Evolutionary conservation across 75 land plant species (phyloP), one percentile per base, ranked within the genome.

Genomic region (Adiantum capillusveneris): DNA sequence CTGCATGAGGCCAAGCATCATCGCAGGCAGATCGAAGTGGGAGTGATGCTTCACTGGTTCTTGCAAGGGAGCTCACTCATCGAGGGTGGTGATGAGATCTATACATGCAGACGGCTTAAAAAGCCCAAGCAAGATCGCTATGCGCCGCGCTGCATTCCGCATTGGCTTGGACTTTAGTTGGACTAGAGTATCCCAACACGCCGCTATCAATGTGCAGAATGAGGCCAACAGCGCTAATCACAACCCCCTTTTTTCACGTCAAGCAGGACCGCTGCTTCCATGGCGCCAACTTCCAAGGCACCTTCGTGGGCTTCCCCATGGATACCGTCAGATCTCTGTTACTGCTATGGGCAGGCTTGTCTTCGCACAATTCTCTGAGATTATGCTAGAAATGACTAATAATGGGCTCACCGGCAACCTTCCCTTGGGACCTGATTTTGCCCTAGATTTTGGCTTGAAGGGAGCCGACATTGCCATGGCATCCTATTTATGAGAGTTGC

Each of bases 351-450:
- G 71, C 0, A 76, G 67, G 71, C 82, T 79, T 54, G 49, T 79
- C 48, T 79, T 79, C 57, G 82, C 82, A 11, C 80, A 78, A 30
- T 78, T 78, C 53, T 72, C 77, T 12, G 80, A 78, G 68, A 72
- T 78, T 11, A 79, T 78, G 37, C 60, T 62, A 61, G 78, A 73
- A 22, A 53, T 58, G 66, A 73, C 65, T 71, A 77, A 77, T 71
- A 77, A 77, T 25, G 79, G 79, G 29, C 56, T 63, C 31, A 58
- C 66, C 16, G 49, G 78, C 18, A 69, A 27, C 74, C 69, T 78
- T 19, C 27, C 53, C 51, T 79, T 67, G 0, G 78, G 78, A 0
- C 62, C 57, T 0, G 65, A 77, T 37, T 71, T 77, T 1, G 56
- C 65, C 60, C 57, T 77, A 31, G 79, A 76, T 29, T 76, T 71